Evolutionary conservation across 2,329 filamentous ascomycete genomes (phyloP).

Genomic region (Mycosphaerella sp.): DNA sequence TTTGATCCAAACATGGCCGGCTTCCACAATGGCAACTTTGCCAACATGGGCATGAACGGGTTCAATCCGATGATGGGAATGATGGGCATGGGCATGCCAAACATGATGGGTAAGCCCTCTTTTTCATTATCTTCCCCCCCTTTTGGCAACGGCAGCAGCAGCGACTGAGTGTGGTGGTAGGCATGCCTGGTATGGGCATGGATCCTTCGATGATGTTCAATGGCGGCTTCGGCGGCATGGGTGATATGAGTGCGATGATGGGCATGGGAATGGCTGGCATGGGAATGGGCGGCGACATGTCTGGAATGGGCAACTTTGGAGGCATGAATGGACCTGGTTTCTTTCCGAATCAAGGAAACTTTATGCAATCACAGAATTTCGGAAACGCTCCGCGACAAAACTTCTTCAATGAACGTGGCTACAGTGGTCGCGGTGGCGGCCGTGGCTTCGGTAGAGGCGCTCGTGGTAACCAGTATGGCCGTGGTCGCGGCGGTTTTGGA

Average conservation of each 20-base stretch:
- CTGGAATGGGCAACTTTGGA: conserved; percentile 54
- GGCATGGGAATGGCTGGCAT: conserved; percentile 63
- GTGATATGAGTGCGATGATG: conserved; percentile 55
- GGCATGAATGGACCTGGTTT: conserved; percentile 68
- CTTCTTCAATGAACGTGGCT: conserved; percentile 59
- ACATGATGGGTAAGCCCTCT: conserved; percentile 73
- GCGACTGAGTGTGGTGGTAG: conserved; percentile 38
- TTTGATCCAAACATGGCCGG: conserved; percentile 23
- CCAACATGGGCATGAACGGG: conserved; percentile 43
- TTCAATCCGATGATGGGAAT: conserved; percentile 63
- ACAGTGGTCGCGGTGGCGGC: conserved; percentile 50
- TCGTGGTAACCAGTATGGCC: conserved; percentile 21
- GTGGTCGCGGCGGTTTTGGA: conserved; percentile 26
- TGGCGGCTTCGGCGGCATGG: conserved; percentile 62
- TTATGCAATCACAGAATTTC: conserved; percentile 41
- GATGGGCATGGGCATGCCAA: conserved; percentile 44
- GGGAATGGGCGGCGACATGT: conserved; percentile 50
- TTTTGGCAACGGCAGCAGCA: conserved; percentile 23
- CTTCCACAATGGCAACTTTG: conserved; percentile 20
- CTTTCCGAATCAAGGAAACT: conserved; percentile 46
- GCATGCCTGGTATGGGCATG: conserved; percentile 80
- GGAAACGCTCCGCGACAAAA: conserved; percentile 38
- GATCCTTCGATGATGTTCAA: conserved; percentile 71
- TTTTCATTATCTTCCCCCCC: conserved; percentile 3
- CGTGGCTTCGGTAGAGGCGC: conserved; percentile 37